Percentiles rank a stretch among this genome's conserved stretches.
Evolutionary conservation across 768 basidiomycete species (phyloP).

Genomic region (Calocybe cyanea): DNA sequence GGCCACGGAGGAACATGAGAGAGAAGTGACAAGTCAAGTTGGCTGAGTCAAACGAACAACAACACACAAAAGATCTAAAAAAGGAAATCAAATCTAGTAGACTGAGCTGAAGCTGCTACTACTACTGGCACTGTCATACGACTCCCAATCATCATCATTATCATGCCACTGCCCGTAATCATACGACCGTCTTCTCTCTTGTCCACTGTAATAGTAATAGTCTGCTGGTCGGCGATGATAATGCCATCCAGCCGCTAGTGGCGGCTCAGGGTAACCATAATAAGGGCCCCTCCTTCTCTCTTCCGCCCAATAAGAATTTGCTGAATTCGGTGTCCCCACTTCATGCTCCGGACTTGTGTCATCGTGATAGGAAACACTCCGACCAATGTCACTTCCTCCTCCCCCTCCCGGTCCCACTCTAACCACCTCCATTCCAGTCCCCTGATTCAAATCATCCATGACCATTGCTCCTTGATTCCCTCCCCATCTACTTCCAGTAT

Average conservation of each 20-base stretch:
- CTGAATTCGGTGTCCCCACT: not conserved
- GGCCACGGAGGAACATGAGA: constrained; percentile 11
- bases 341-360: not conserved
- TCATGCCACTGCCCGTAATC: no score
- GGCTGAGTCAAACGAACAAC: not conserved
- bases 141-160: no score
- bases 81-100: no score
- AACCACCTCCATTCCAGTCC: constrained; percentile 7
- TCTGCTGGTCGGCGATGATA: no score
- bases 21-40: constrained; percentile 14
- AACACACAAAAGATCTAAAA: no score
- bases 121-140: not conserved
- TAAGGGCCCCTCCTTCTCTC: not conserved
- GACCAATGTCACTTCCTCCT: not conserved
- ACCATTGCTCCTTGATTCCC: not conserved
- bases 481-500: not conserved
- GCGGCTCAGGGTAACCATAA: not conserved
- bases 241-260: no score
- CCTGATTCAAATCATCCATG: not conserved
- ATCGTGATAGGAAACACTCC: not conserved
- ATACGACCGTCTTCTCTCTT: no score
- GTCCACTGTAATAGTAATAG: no score
- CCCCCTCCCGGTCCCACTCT: constrained; percentile 5
- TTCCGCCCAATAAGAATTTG: not conserved
- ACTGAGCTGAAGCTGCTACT: not conserved